Percentiles rank a stretch among this genome's conserved stretches.
Conservation (phyloP, 2,329 filamentous ascomycete genomes). For the Metarhizium anisopliae region DNA sequence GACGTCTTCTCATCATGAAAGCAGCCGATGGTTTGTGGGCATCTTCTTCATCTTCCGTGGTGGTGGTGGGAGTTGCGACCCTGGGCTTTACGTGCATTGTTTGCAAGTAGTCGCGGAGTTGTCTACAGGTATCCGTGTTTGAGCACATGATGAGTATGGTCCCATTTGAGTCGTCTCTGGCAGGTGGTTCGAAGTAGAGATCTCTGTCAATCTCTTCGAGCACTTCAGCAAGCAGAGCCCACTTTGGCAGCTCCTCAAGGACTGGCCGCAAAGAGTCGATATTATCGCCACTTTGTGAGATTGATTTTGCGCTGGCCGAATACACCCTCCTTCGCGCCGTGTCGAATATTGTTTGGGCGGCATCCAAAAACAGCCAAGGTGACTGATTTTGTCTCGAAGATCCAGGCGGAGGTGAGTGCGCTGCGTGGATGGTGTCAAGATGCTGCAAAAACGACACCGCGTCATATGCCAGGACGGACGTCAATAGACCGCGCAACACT, state of each 20-base stretch:
- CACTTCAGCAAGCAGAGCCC: constrained; percentile 80
- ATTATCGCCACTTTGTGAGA: constrained; percentile 31
- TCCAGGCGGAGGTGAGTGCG: constrained; percentile 79
- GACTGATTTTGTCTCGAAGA: constrained; percentile 84
- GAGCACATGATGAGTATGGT: constrained; percentile 93
- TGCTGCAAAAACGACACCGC: constrained; percentile 87
- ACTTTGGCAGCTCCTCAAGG: constrained; percentile 92
- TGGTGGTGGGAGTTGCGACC: constrained; percentile 23
- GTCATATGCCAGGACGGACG: constrained; percentile 76
- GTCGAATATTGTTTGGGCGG: constrained; percentile 88
- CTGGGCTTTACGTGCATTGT: constrained; percentile 70
- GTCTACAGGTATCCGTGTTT: constrained; percentile 75
- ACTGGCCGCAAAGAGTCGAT: constrained; percentile 64
- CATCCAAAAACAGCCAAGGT: constrained; percentile 93
- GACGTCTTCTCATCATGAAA: constrained; percentile 82
- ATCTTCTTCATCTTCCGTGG: constrained; percentile 28
- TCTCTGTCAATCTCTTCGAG: constrained; percentile 90
- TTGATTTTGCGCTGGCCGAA: constrained; percentile 52
- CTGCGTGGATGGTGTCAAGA: constrained; percentile 86
- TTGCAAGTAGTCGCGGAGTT: constrained; percentile 84
- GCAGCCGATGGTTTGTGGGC: constrained; percentile 61
- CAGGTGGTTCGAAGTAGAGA: constrained; percentile 69
- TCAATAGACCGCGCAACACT: constrained; percentile 73
- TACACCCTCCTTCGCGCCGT: constrained; percentile 85
- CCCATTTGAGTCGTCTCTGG: constrained; percentile 79